Base-by-base conservation (phyloP, 2,329 filamentous ascomycete genomes). In the Phymatotrichopsis omnivora region DNA sequence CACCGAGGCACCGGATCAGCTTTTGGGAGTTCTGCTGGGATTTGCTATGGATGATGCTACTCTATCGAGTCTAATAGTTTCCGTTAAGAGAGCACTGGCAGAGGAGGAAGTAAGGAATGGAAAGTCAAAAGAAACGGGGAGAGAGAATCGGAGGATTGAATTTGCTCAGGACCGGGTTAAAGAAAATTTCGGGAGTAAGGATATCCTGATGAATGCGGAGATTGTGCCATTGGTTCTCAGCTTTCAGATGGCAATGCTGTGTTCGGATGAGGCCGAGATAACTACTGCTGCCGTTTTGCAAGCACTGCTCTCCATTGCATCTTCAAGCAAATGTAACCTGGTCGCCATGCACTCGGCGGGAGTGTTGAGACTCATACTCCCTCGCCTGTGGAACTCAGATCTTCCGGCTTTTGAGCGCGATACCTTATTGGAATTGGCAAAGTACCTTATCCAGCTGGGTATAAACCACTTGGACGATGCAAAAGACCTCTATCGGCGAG, bases 391-490 rank as follows among this genome's bases (percentile, higher is more conserved):
- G 55, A 38, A 54, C 19, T 24, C 38, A n/a, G 41, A 29, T 30
- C 34, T 56, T 6, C 48, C 51, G 1, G 31, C 33, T 14, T 27
- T 29, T 4, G 54, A 56, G 24, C 48, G 50, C 23, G 25, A 19
- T 33, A 44, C 56, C 36, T 20, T 54, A 19, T 65, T 83, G 23
- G 69, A 70, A 11, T 60, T 68, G 19, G 60, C 65, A 3, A 81
- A 86, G 60, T 71, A 68, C 56, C 65, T 93, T 60, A 76, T 85
- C 68, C 67, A 75, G 46, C 70, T 91, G 52, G 89, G 91, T 16
- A 75, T 93, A 55, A 82, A 79, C 58, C 73, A 73, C 49, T 73
- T 94, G n/a, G 76, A 84, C 34, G 86, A 95, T 67, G 84, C 85
- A 12, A 80, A 87, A 58, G 78, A 80, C 50, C 70, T 98, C 14